phyloP scores from a whole-genome alignment of 768 basidiomycete species.

The Leccinum barrowsii region DNA sequence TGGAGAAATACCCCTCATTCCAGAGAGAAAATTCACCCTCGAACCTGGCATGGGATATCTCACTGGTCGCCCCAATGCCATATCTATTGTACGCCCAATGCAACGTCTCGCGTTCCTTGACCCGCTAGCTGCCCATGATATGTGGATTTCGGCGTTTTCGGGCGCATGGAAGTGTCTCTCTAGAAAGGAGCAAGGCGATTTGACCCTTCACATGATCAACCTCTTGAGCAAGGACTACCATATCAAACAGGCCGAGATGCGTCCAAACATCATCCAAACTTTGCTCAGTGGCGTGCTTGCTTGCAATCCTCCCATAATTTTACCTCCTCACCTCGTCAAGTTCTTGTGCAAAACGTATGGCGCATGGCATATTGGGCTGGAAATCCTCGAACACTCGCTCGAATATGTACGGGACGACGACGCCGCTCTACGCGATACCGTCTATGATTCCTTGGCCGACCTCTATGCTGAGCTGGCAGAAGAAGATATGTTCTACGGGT shows the following conservation, averaged over 20 bases:
- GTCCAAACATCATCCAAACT: conserved; percentile 91
- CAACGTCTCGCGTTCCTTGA: conserved; percentile 84
- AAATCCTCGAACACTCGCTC: conserved; percentile 79
- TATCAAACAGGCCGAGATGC: conserved; percentile 78
- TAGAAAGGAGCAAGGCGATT: conserved; percentile 82
- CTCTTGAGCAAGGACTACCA: conserved; percentile 94
- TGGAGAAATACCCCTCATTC: conserved; percentile 39
- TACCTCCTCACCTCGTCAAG: conserved; percentile 94
- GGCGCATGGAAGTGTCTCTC: conserved; percentile 83
- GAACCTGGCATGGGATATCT: conserved; percentile 32
- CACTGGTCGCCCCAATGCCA: conserved; percentile 44
- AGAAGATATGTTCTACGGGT: conserved; percentile 95
- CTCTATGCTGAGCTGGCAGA: conserved; percentile 94
- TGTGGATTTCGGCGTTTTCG: conserved; percentile 87
- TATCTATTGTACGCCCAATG: conserved; percentile 65
- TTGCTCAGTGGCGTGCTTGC: conserved; percentile 79
- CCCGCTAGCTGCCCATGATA: conserved; percentile 68
- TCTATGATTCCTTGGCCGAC: conserved; percentile 89
- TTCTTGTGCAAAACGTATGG: conserved; percentile 95
- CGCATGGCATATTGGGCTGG: conserved; percentile 90
- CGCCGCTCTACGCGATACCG: conserved; percentile 70
- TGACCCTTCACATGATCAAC: conserved; percentile 85
- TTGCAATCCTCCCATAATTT: conserved; percentile 82
- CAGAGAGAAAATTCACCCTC: conserved; percentile 38
- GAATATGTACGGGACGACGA: conserved; percentile 82